Base-by-base conservation (phyloP, 805 yeast species). In the Ogataea pilisensis region DNA sequence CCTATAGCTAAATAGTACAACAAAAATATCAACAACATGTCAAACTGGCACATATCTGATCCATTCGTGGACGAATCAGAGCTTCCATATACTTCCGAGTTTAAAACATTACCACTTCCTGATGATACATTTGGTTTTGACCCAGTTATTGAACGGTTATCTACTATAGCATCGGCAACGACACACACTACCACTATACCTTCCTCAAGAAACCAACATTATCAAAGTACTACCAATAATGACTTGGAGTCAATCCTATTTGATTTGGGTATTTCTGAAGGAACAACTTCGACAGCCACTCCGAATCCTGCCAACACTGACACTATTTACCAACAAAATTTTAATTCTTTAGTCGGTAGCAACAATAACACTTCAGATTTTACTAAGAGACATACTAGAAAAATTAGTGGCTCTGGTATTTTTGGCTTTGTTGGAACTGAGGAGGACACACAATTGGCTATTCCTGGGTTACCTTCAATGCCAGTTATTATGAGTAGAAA, bases 331-430 rank as follows among this genome's bases (percentile, higher is more conserved):
- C 32, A 19, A 19, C 21, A 25, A 20, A 31, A 50, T 24, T 17
- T 31, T 13, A 11, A 29, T 21, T 27, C 17, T 8, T 22, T 11
- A 22, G 26, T 11, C 9, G 26, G 7, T 22, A 22, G 11, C 29
- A 21, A 22, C 3, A 36, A 16, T 18, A 35, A 32, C 2, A 25
- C 24, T n/a, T 28, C 38, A 4, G 30, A 20, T 20, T 35, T 42
- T 34, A 37, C 38, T 22, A 55, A 49, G 42, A 57, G 60, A 19
- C 91, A 84, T 55, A 62, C 72, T 39, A 73, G 86, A 48, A 77
- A 78, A 43, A 69, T 76, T 16, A 82, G 89, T 65, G 95, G 95
- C 12, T 82, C 91, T 4, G 91, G 85, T 2, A 84, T 85, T 21
- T 85, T 85, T 60, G 95, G 95, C 0, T 84, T 75, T 49, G 65